Evolutionary conservation across 768 basidiomycete species (phyloP), one percentile per base, ranked within the genome.

Genomic region (Boletus sensibilis): DNA sequence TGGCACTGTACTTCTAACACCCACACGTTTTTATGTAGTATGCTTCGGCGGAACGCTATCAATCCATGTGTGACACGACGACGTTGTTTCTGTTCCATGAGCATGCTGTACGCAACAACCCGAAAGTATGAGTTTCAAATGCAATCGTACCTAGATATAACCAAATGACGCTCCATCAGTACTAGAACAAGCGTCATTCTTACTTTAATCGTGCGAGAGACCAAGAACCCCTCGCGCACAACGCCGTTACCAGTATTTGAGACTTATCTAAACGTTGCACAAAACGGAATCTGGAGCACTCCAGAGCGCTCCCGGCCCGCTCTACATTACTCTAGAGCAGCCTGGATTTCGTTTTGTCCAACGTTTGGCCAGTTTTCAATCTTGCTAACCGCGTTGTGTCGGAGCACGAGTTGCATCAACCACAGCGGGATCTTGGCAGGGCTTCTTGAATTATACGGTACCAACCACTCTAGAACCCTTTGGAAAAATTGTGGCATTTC

Each of bases 1-100:
- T 55, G 38, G 31, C 47, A 40, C 1, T 57, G 61, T 59, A 59
- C 56, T 58, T 42, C 49, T 47, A 56, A 55, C 50, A 16, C 53
- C 34, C 47, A 25, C 43, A n/a, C 35, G 18, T 21, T 25, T 43
- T 21, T 13, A 42, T 57, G 55, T 52, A 40, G 47, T 18, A 54
- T 56, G 58, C 52, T 34, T 33, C 37, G 29, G 42, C 12, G 0
- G n/a, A 16, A 58, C 39, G 4, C 20, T 58, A 25, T 40, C 42
- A 23, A 20, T 7, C 21, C 33, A 20, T 39, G 4, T 37, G 14
- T 48, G 16, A n/a, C 45, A 33, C 35, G 20, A 50, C 29, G 35
- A 16, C 9, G 45, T 9, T 7, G 20, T 20, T 31, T 39, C 12
- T 35, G 31, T 27, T 52, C 21, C 40, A 42, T n/a, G 35, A 25